These are phyloP conservation scores for Colletotrichum horii DNA, from an alignment of 2,329 filamentous ascomycete genomes.

Conservation along the genomic window DNA sequence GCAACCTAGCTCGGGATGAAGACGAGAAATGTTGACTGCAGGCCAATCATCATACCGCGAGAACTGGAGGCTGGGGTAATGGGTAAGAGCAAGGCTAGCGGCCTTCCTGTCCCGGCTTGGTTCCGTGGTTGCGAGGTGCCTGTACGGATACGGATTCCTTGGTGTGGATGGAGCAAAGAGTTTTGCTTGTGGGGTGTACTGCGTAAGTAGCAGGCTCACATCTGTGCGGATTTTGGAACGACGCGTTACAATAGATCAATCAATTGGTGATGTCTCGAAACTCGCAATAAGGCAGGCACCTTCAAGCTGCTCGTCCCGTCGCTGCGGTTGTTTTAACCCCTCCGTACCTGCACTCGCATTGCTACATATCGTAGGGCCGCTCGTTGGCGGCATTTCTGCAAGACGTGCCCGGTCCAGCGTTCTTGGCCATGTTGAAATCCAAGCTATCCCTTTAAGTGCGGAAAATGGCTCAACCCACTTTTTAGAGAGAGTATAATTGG, in stretches of 20 bases:
- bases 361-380: neutral
- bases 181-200: neutral
- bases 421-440: neutral
- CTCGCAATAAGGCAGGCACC: neutral
- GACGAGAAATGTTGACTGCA: neutral
- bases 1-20: neutral
- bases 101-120: conserved; percentile 10
- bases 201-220: neutral
- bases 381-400: neutral
- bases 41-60: neutral
- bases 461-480: no score
- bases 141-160: neutral
- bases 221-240: neutral
- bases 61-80: neutral
- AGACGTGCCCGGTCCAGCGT: neutral
- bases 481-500: no score
- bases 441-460: no score
- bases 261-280: neutral
- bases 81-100: neutral
- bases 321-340: neutral
- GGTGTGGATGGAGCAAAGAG: neutral
- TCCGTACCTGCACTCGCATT: neutral
- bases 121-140: neutral
- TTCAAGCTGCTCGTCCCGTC: neutral
- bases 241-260: neutral